Percentiles rank a stretch among this genome's conserved stretches.
phyloP scores from a whole-genome alignment of 2,329 filamentous ascomycete species.

The Aphanocladium album region DNA sequence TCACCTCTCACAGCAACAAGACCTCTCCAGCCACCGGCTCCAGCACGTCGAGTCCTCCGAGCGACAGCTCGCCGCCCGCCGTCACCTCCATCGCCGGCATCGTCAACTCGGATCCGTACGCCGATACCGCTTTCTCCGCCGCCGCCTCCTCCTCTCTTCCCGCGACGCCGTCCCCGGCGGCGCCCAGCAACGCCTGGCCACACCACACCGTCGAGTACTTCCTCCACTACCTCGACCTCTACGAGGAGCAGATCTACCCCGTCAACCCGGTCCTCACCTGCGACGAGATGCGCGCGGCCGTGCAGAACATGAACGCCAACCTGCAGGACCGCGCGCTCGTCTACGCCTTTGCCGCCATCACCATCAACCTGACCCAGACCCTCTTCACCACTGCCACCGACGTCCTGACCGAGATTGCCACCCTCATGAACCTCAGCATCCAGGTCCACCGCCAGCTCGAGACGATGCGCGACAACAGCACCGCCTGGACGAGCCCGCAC shows the following conservation, averaged over 20 bases:
- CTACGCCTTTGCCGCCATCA: slow-evolving; percentile 31
- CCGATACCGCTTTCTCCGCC: slow-evolving; percentile 3
- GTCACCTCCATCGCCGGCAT: slow-evolving; percentile 24
- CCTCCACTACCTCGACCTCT: slow-evolving; percentile 27
- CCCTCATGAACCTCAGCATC: slow-evolving; percentile 15
- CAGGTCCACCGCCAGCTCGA: slow-evolving; percentile 24
- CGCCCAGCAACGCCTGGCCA: slow-evolving; percentile 5
- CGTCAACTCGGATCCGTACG: slow-evolving; percentile 15
- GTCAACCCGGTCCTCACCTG: slow-evolving; percentile 31
- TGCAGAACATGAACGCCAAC: slow-evolving; percentile 27
- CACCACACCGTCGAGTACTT: slow-evolving; percentile 28
- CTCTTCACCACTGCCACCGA: slow-evolving; percentile 26
- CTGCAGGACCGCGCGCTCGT: slow-evolving; percentile 32
- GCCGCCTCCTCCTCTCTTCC: background rate
- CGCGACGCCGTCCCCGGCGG: slow-evolving; percentile 3
- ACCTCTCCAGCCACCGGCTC: slow-evolving; percentile 1
- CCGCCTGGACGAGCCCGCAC: slow-evolving; percentile 4
- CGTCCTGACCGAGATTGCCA: slow-evolving; percentile 24
- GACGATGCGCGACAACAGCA: slow-evolving; percentile 23
- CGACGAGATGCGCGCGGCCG: slow-evolving; percentile 26
- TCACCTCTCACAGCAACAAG: background rate
- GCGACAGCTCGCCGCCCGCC: slow-evolving; percentile 15
- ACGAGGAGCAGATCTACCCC: slow-evolving; percentile 32
- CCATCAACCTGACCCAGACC: slow-evolving; percentile 30
- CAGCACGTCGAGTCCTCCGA: background rate